Conservation (phyloP, 345 rosid species). For the Rhodomyrtus tomentosa region DNA sequence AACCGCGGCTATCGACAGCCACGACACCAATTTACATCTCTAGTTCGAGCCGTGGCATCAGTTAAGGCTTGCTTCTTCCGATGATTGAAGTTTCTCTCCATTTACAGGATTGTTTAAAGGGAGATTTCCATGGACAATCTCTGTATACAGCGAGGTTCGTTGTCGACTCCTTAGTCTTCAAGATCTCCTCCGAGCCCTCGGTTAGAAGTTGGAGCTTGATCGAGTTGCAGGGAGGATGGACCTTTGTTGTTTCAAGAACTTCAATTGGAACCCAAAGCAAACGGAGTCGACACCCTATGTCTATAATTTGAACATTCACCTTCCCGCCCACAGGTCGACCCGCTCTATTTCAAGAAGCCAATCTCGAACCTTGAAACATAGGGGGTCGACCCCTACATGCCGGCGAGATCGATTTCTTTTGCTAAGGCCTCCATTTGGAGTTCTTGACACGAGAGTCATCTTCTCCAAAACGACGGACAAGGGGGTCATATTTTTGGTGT, state of each 20-base stretch:
- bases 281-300: background rate
- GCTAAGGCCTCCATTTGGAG: background rate
- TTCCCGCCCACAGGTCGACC: background rate
- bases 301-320: background rate
- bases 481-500: no score
- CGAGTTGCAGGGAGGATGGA: background rate
- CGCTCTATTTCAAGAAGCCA: background rate
- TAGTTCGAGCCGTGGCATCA: background rate
- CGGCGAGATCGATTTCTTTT: background rate
- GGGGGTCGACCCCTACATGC: fast-evolving
- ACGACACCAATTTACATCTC: background rate
- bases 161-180: background rate
- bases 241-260: background rate
- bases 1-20: background rate
- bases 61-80: background rate
- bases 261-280: background rate
- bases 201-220: background rate
- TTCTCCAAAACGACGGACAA: background rate
- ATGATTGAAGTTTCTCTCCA: background rate
- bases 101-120: background rate
- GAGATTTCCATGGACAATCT: background rate
- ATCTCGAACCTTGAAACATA: background rate
- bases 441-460: background rate
- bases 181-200: background rate
- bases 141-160: background rate